Evolutionary conservation across 2,329 filamentous ascomycete genomes (phyloP).

Genomic region (Sphaceloma murrayae): DNA sequence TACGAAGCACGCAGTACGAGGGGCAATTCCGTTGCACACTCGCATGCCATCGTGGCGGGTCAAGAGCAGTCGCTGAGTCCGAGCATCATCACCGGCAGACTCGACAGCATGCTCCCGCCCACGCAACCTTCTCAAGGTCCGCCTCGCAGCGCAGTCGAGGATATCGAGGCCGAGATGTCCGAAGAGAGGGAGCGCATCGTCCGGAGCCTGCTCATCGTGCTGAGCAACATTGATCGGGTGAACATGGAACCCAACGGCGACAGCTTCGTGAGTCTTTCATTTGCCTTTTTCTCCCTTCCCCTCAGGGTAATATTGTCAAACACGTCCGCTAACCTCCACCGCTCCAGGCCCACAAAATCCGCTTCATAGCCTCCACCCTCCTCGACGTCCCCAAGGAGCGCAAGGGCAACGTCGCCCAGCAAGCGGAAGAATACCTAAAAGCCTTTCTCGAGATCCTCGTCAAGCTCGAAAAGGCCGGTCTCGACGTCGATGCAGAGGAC

Average conservation of each 20-base stretch:
- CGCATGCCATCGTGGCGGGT: slow-evolving; percentile 23
- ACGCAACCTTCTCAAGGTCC: slow-evolving; percentile 27
- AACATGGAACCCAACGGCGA: slow-evolving; percentile 69
- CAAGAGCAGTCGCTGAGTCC: slow-evolving; percentile 24
- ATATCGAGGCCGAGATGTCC: slow-evolving; percentile 55
- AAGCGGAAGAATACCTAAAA: slow-evolving; percentile 61
- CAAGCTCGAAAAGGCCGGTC: slow-evolving; percentile 54
- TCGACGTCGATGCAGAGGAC: slow-evolving; percentile 28
- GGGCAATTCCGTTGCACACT: slow-evolving; percentile 37
- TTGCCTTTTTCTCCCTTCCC: no score
- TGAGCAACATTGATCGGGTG: slow-evolving; percentile 69
- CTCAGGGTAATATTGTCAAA: no score
- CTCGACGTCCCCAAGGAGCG: slow-evolving; percentile 51
- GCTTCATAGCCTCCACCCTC: slow-evolving; percentile 71
- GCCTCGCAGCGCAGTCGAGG: slow-evolving; percentile 30
- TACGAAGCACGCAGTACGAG: slow-evolving; percentile 51
- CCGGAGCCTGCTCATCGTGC: slow-evolving; percentile 63
- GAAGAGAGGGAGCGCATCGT: slow-evolving; percentile 74
- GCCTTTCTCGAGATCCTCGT: slow-evolving; percentile 66
- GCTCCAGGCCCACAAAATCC: slow-evolving; percentile 65
- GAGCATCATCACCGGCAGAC: slow-evolving; percentile 30
- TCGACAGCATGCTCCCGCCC: slow-evolving; percentile 26
- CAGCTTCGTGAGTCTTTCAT: slow-evolving; percentile 46
- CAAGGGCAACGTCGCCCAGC: slow-evolving; percentile 43
- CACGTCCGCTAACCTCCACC: slow-evolving; percentile 23